These are phyloP conservation scores for Globisporangium recalcitrans DNA, from an alignment of 352 stramenopile species.

Conservation along the genomic window DNA sequence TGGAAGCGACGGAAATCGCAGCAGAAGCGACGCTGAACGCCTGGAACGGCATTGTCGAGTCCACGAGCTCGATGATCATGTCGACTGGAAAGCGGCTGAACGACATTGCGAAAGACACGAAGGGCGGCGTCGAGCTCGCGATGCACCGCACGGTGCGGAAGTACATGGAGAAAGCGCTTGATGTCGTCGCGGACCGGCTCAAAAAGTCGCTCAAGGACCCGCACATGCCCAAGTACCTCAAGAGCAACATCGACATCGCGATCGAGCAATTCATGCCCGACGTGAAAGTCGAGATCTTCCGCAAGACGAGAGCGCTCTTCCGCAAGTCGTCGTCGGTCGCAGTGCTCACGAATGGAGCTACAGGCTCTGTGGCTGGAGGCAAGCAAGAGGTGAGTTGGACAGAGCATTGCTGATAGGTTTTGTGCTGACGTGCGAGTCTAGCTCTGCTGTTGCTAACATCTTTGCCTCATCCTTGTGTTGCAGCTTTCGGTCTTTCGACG, in stretches of 20 bases:
- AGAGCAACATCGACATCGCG: slow-evolving; percentile 79
- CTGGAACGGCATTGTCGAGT: slow-evolving; percentile 71
- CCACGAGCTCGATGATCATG: slow-evolving; percentile 72
- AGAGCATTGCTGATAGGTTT: too few species aligned
- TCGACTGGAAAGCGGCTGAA: slow-evolving; percentile 80
- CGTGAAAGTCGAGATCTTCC: slow-evolving; percentile 86
- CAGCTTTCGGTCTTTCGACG: slow-evolving; percentile 35
- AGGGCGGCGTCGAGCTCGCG: slow-evolving; percentile 72
- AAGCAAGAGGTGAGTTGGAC: slow-evolving; percentile 7
- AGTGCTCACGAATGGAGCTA: neutral
- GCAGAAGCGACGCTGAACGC: slow-evolving; percentile 28
- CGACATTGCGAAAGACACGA: slow-evolving; percentile 80
- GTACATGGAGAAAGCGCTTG: slow-evolving; percentile 70
- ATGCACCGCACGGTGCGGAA: slow-evolving; percentile 77
- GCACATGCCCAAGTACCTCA: slow-evolving; percentile 80
- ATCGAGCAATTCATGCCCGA: slow-evolving; percentile 87
- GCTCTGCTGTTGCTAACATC: too few species aligned
- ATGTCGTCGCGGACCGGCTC: slow-evolving; percentile 69
- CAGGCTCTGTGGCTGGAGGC: neutral
- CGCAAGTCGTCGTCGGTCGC: slow-evolving; percentile 20
- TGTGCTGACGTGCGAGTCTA: too few species aligned
- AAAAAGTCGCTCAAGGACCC: slow-evolving; percentile 78
- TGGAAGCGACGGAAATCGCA: slow-evolving; percentile 45
- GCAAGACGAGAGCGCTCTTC: slow-evolving; percentile 79
- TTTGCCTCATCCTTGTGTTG: slow-evolving; percentile 4